Evolutionary conservation across 805 yeast species (phyloP).

Genomic region (Debaryomyces tyrocola): DNA sequence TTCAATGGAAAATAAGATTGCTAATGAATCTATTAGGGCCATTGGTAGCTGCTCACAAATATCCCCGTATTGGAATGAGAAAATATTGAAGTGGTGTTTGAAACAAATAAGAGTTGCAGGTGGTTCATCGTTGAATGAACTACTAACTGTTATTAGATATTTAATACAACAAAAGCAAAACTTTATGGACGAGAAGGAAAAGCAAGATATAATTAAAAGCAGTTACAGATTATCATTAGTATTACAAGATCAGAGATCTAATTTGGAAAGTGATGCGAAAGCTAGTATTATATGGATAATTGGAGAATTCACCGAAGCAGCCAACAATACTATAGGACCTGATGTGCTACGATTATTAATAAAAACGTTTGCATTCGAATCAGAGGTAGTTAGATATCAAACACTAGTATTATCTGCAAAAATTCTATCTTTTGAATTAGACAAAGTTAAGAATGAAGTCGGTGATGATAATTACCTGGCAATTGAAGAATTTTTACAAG

Average conservation of each 20-base stretch:
- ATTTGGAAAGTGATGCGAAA: constrained; percentile 51
- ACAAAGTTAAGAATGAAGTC: constrained; percentile 28
- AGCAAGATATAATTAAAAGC: constrained; percentile 49
- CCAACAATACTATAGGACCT: constrained; percentile 54
- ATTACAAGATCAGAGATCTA: constrained; percentile 20
- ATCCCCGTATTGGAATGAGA: constrained; percentile 48
- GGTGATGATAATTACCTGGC: constrained; percentile 12
- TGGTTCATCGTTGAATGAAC: constrained; percentile 53
- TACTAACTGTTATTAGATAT: constrained; percentile 69
- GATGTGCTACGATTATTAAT: constrained; percentile 68
- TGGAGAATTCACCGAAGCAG: constrained; percentile 66
- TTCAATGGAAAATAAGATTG: constrained; percentile 16
- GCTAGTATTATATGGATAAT: constrained; percentile 89
- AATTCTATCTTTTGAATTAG: constrained; percentile 56
- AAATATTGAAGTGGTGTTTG: constrained; percentile 65
- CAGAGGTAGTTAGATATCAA: constrained; percentile 64
- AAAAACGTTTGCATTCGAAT: constrained; percentile 53
- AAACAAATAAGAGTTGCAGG: constrained; percentile 39
- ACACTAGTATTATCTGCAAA: constrained; percentile 75
- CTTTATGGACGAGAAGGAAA: constrained; percentile 7
- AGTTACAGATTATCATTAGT: constrained; percentile 48
- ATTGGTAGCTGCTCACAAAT: constrained; percentile 59
- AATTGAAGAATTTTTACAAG: constrained; percentile 9
- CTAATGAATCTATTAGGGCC: constrained; percentile 55
- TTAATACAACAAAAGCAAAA: constrained; percentile 59